A percentile compares a stretch with the other conserved stretches of the same genome.
Conservation (phyloP, 495 filamentous ascomycete genomes). For the Penicillium angulare region DNA sequence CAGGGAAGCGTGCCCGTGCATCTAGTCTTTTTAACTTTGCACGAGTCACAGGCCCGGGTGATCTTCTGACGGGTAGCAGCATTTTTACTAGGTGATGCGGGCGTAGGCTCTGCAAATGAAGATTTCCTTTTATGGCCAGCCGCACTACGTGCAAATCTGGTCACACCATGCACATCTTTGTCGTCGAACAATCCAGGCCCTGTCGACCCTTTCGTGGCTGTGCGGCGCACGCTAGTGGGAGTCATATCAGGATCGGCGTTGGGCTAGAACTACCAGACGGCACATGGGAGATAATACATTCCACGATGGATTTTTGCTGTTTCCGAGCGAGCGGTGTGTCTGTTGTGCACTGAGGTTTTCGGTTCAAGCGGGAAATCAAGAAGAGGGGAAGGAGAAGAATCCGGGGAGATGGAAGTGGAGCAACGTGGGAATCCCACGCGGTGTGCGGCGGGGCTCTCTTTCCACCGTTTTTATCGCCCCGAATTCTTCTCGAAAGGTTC, state of each 20-base stretch:
- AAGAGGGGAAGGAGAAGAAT: conserved; percentile 12
- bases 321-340: not conserved
- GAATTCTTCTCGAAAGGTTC: not conserved
- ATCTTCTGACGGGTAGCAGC: conserved; percentile 38
- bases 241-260: conserved; percentile 16
- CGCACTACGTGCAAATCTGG: too few species aligned
- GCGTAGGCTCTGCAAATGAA: conserved; percentile 18
- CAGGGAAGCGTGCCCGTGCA: conserved; percentile 49
- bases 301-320: not conserved
- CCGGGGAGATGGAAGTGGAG: conserved; percentile 7
- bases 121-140: conserved; percentile 33
- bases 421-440: not conserved
- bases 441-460: not conserved
- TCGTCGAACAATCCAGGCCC: conserved; percentile 9
- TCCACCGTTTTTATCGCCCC: conserved; percentile 4
- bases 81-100: conserved; percentile 17
- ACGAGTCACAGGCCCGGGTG: conserved; percentile 48
- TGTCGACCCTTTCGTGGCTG: conserved; percentile 13
- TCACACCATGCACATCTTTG: not conserved
- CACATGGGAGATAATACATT: conserved; percentile 3
- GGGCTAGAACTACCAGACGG: conserved; percentile 8
- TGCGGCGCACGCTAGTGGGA: conserved; percentile 17
- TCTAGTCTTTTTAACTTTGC: conserved; percentile 47
- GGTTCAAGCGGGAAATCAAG: not conserved
- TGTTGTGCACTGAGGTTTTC: not conserved